phyloP scores from a whole-genome alignment of 352 stramenopile species.

The Phytophthora colocasiae region DNA sequence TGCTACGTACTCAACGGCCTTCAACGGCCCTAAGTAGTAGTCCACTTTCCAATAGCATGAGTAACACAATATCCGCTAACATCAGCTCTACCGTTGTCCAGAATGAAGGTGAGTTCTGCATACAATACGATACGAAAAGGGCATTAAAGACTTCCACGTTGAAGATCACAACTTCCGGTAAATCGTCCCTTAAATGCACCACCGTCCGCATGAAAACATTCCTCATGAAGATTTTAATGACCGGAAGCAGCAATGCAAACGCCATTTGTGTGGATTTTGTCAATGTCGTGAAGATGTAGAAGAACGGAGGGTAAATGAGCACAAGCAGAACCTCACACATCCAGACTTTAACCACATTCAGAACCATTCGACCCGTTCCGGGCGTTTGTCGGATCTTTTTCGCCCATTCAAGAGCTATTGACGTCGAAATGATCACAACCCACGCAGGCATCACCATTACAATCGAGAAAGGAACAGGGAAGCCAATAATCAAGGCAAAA shows the following conservation, averaged over 20 bases:
- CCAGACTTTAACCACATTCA: slow-evolving; percentile 27
- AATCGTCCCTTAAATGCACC: slow-evolving; percentile 26
- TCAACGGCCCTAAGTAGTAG: background rate
- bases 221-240: slow-evolving; percentile 26
- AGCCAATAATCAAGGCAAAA: slow-evolving; percentile 8
- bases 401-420: slow-evolving; percentile 14
- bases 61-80: slow-evolving; percentile 1
- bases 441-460: slow-evolving; percentile 18
- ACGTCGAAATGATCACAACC: slow-evolving; percentile 17
- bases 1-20: background rate
- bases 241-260: slow-evolving; percentile 29
- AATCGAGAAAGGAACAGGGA: slow-evolving; percentile 35
- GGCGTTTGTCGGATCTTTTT: slow-evolving; percentile 22
- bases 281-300: slow-evolving; percentile 28
- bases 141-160: slow-evolving; percentile 38
- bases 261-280: slow-evolving; percentile 2
- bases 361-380: slow-evolving; percentile 4
- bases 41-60: slow-evolving; percentile 1
- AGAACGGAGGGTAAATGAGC: slow-evolving; percentile 34
- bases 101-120: slow-evolving; percentile 32
- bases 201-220: slow-evolving; percentile 22
- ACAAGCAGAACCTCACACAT: slow-evolving; percentile 21
- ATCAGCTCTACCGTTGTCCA: no score
- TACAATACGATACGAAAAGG: slow-evolving; percentile 39
- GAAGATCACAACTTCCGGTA: slow-evolving; percentile 5